Evolutionary conservation across 495 filamentous ascomycete species (phyloP).

Genomic region (Talaromyces liani): DNA sequence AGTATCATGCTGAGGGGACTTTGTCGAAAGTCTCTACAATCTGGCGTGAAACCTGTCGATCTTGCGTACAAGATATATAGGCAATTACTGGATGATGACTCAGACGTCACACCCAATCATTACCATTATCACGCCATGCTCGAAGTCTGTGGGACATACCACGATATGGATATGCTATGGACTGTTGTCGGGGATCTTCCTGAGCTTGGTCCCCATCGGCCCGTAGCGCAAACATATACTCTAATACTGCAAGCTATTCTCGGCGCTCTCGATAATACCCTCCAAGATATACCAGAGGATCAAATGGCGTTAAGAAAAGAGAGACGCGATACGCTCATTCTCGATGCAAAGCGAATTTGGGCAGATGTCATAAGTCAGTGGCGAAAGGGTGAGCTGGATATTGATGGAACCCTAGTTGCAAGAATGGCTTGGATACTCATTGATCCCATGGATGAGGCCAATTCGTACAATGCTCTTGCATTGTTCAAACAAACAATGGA

Average conservation of each 20-base stretch:
- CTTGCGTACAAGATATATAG: slow-evolving; percentile 65
- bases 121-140: slow-evolving; percentile 84
- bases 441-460: slow-evolving; percentile 45
- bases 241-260: slow-evolving; percentile 70
- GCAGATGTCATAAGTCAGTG: slow-evolving; percentile 67
- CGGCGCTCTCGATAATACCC: slow-evolving; percentile 20
- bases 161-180: slow-evolving; percentile 70
- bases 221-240: slow-evolving; percentile 68
- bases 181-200: slow-evolving; percentile 58
- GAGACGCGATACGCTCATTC: slow-evolving; percentile 28
- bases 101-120: slow-evolving; percentile 54
- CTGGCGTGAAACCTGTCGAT: slow-evolving; percentile 35
- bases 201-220: slow-evolving; percentile 47
- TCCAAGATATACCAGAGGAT: slow-evolving; percentile 17
- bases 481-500: slow-evolving; percentile 73
- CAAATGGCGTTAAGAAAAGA: slow-evolving; percentile 29
- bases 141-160: slow-evolving; percentile 62
- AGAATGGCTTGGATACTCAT: slow-evolving; percentile 71
- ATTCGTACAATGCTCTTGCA: slow-evolving; percentile 61
- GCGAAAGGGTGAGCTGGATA: slow-evolving; percentile 53
- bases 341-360: slow-evolving; percentile 68
- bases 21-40: slow-evolving; percentile 40
- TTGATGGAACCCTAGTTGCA: slow-evolving; percentile 68
- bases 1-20: slow-evolving; percentile 77
- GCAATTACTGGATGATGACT: slow-evolving; percentile 53